Evolutionary conservation across 352 stramenopile genomes (phyloP), one percentile per base, ranked within the genome.

Genomic region (Pythium aquatile): DNA sequence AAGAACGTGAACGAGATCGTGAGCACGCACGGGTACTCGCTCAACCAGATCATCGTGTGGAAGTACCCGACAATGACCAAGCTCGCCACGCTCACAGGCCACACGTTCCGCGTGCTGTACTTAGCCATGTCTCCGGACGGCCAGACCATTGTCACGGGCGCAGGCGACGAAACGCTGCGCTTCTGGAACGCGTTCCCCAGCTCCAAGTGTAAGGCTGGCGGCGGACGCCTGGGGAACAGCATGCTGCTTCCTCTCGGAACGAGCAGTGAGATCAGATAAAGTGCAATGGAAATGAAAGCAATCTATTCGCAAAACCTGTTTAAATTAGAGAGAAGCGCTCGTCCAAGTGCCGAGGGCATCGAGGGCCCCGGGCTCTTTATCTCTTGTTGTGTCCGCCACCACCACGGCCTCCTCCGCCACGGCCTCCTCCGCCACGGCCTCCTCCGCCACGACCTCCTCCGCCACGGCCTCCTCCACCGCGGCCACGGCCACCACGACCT

Each of bases 21-120:
- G 60, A 98, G 93, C 63, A 99, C 96, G n/a, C 97, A 99, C 77
- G 97, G 97, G 28, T 99, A 99, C 82, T 98, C 90, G 62, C 83
- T 99, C 26, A 99, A 99, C 87, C 89, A 97, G 70, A 98, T 99
- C 76, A 98, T 98, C 65, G 85, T 99, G 65, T 98, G 96, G 96
- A 94, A 97, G 64, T 99, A 99, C 73, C 96, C 96, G 47, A 97
- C 71, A 39, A 98, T 99, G 92, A 91, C 86, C 44, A 99, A 99
- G 75, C 84, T 99, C 44, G 93, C 93, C 30, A 99, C 96, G 16
- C 78, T 99, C 55, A 99, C 96, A 3, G 96, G 96, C 16, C 96
- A 99, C 74, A 98, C 92, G 7, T 97, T 96, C 70, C 85, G 97
- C 58, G 96, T 99, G 30, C 72, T 99, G 10, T 99, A 99, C 78